A percentile compares a stretch with the other conserved stretches of the same genome.
Conservation (phyloP, 805 yeast species). For the Saccharomycopsis fermentans region DNA sequence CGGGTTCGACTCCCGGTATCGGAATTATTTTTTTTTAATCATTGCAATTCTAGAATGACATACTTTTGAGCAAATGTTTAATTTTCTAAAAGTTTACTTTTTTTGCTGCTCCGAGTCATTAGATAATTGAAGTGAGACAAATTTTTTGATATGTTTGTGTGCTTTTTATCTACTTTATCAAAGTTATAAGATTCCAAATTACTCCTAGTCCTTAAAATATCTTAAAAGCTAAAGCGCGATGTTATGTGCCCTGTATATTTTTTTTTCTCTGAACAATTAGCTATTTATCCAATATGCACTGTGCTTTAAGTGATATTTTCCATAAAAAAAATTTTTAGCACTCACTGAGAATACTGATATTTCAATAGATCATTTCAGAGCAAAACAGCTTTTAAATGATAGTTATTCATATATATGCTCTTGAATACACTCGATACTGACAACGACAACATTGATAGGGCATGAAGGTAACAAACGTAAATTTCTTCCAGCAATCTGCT, state of each 20-base stretch:
- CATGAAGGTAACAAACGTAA: constrained; percentile 43
- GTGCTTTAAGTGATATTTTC: too few relatives aligned
- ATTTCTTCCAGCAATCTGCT: constrained; percentile 38
- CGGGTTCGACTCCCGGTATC: constrained; percentile 87
- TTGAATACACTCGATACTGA: background rate
- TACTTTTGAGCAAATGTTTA: too few relatives aligned
- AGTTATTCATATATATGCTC: background rate
- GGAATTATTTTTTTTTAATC: constrained; percentile 32
- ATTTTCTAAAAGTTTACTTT: too few relatives aligned
- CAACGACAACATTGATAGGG: background rate
- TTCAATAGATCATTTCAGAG: background rate
- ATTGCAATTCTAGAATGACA: too few relatives aligned
- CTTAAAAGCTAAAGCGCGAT: too few relatives aligned
- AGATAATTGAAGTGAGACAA: too few relatives aligned
- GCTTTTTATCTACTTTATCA: too few relatives aligned
- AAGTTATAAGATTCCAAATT: too few relatives aligned
- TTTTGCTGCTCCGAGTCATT: too few relatives aligned
- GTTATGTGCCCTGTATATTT: background rate
- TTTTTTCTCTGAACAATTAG: background rate
- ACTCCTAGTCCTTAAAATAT: too few relatives aligned
- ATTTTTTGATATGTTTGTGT: too few relatives aligned
- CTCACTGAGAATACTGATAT: background rate
- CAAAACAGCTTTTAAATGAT: too few relatives aligned
- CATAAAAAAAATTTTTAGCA: background rate
- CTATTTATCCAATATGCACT: background rate